Conservation (phyloP, 2,329 filamentous ascomycete species). For the Verticillium nonalfalfae region DNA sequence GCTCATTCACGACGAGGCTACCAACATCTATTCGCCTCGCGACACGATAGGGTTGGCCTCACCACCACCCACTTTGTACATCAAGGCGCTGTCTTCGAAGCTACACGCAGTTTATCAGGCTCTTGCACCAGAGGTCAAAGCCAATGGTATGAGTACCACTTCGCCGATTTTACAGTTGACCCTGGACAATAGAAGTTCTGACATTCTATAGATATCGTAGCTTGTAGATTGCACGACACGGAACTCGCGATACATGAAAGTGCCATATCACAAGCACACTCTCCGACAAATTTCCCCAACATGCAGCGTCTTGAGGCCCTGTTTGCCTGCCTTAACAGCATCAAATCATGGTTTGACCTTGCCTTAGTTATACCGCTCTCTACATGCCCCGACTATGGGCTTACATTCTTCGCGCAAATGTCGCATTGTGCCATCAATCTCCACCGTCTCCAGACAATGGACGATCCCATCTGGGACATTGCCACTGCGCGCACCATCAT, state of each 20-base stretch:
- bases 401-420: conserved; percentile 25
- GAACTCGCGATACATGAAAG: conserved; percentile 30
- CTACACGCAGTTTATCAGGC: conserved; percentile 17
- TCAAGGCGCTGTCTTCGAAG: conserved; percentile 19
- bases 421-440: conserved; percentile 24
- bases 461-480: conserved; percentile 32
- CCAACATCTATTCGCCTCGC: conserved; percentile 13
- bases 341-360: conserved; percentile 18
- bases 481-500: conserved; percentile 20
- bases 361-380: conserved; percentile 23
- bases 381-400: conserved; percentile 23
- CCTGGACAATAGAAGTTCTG: background rate
- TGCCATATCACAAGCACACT: conserved; percentile 2
- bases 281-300: conserved; percentile 13
- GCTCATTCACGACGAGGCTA: conserved; percentile 19
- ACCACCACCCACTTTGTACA: conserved; percentile 17
- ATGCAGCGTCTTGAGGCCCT: conserved; percentile 18
- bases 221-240: conserved; percentile 24
- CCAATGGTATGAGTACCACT: conserved; percentile 20
- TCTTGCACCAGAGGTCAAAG: conserved; percentile 15
- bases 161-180: too few relatives aligned
- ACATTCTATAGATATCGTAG: conserved; percentile 21
- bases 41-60: background rate
- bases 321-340: conserved; percentile 18
- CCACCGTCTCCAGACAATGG: conserved; percentile 22